These are phyloP conservation scores for Grosmannia clavigera DNA, from an alignment of 2,329 filamentous ascomycete genomes.

Conservation along the genomic window DNA sequence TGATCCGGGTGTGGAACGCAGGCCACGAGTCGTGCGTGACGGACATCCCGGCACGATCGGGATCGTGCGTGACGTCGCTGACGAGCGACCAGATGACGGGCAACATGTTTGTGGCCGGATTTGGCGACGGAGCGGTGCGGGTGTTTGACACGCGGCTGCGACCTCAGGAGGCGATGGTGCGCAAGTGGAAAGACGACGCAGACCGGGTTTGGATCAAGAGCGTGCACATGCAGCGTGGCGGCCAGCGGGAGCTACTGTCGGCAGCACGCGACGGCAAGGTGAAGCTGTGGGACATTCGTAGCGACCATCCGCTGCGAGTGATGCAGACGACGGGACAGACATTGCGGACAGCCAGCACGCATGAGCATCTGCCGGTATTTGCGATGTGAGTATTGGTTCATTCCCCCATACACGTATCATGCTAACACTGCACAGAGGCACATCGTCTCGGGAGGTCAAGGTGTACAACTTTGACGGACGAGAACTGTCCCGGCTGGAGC, in stretches of 20 bases:
- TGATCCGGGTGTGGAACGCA: conserved; percentile 93
- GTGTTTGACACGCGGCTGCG: conserved; percentile 84
- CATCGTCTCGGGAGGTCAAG: conserved; percentile 76
- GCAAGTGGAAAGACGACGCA: conserved; percentile 86
- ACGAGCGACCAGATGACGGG: conserved; percentile 97
- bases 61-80: conserved; percentile 88
- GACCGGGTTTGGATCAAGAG: conserved; percentile 87
- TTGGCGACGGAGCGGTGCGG: conserved; percentile 86
- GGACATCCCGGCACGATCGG: conserved; percentile 89
- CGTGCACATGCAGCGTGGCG: conserved; percentile 92
- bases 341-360: conserved; percentile 75
- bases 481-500: conserved; percentile 72
- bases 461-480: conserved; percentile 80
- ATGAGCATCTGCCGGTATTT: conserved; percentile 95
- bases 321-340: conserved; percentile 66
- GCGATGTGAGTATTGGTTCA: conserved; percentile 54
- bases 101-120: conserved; percentile 90
- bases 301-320: conserved; percentile 62
- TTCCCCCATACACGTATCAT: neutral
- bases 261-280: conserved; percentile 89
- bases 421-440: conserved; percentile 50
- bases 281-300: conserved; percentile 89
- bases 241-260: conserved; percentile 79
- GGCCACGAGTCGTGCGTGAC: conserved; percentile 83
- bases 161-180: conserved; percentile 83